These are phyloP conservation scores for Aspergillus pseudonomiae DNA, from an alignment of 2,329 filamentous ascomycete species.

Conservation along the genomic window DNA sequence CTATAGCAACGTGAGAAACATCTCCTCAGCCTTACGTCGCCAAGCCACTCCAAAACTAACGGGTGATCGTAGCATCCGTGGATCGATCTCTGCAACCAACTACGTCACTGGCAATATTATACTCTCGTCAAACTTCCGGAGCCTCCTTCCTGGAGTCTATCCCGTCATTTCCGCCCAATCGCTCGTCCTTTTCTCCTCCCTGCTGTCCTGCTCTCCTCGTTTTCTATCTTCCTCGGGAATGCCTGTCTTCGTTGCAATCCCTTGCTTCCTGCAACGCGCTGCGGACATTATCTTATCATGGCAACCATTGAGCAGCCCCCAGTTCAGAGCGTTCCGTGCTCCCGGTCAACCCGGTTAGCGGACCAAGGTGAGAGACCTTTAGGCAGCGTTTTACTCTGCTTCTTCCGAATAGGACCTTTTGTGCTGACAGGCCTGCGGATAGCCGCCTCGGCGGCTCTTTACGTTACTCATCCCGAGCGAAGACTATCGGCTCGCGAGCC, in stretches of 20 bases:
- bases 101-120: conserved; percentile 33
- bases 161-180: conserved; percentile 8
- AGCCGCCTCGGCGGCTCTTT: conserved; percentile 66
- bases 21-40: conserved; percentile 4
- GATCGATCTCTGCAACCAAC: conserved; percentile 30
- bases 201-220: conserved; percentile 9
- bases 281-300: conserved; percentile 27
- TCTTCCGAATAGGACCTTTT: background rate
- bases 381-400: conserved; percentile 1
- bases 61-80: conserved; percentile 18
- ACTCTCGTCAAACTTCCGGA: conserved; percentile 29
- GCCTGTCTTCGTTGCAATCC: conserved; percentile 17
- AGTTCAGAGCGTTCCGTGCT: conserved; percentile 19
- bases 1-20: conserved; percentile 17
- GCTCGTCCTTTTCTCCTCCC: conserved; percentile 12
- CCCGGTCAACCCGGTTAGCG: conserved; percentile 33
- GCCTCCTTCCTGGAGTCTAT: conserved; percentile 19
- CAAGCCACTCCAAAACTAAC: conserved; percentile 11
- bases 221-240: conserved; percentile 20
- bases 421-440: conserved; percentile 14
- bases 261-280: conserved; percentile 14
- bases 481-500: conserved; percentile 32
- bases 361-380: conserved; percentile 36
- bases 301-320: conserved; percentile 34
- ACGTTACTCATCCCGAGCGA: conserved; percentile 52